Conservation (phyloP, 2,329 filamentous ascomycete species). For the Neofusicoccum kwambonambiense region DNA sequence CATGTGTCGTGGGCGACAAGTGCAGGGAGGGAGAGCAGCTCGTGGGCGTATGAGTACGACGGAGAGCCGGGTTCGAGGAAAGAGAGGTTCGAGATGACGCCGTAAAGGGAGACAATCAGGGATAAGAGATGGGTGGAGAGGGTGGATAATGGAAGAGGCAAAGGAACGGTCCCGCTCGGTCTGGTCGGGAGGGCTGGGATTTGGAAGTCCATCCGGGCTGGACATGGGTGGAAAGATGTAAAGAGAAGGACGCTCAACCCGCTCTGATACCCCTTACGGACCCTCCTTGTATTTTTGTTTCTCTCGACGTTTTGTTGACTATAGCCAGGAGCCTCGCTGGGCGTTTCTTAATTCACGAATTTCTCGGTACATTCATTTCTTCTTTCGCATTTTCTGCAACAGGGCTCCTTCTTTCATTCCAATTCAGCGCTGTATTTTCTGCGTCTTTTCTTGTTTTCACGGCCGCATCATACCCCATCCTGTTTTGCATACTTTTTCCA, state of each 20-base stretch:
- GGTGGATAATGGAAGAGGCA: background rate
- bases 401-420: too few species aligned
- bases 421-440: background rate
- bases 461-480: too few species aligned
- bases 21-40: background rate
- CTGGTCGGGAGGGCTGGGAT: background rate
- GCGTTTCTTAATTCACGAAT: background rate
- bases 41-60: background rate
- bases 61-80: background rate
- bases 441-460: too few species aligned
- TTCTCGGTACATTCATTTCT: background rate
- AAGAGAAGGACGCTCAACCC: background rate
- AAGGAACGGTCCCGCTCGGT: background rate
- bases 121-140: background rate
- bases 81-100: slow-evolving; percentile 15
- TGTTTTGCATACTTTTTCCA: too few species aligned
- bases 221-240: background rate
- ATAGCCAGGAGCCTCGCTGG: background rate
- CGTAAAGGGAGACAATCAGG: background rate
- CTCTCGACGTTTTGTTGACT: background rate
- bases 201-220: background rate
- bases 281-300: background rate
- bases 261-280: background rate
- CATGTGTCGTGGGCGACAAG: background rate
- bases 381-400: background rate